Percentiles rank a stretch among this genome's conserved stretches.
These are phyloP conservation scores for Vitis riparia DNA, from an alignment of 164 flowering plant genomes.

Conservation along the genomic window DNA sequence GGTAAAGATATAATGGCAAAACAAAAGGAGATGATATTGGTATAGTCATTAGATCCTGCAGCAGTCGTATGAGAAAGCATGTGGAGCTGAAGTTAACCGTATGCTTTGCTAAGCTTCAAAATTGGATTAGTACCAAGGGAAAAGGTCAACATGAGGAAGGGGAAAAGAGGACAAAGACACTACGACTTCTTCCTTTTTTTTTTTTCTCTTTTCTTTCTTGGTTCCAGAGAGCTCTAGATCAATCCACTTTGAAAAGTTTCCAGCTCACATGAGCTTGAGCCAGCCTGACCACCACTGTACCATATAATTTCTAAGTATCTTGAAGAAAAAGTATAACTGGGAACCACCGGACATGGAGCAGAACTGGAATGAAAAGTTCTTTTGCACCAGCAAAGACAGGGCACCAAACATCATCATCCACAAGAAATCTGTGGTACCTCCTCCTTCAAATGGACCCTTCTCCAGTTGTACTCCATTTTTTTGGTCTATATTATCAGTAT, in stretches of 20 bases:
- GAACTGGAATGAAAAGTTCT: too few species aligned
- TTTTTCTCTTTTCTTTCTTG: too few species aligned
- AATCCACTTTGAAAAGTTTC: neutral
- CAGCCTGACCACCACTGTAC: neutral
- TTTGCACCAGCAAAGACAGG: slow-evolving; percentile 59
- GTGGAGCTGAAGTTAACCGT: too few species aligned
- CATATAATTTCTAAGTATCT: neutral
- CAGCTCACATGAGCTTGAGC: neutral
- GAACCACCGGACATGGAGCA: too few species aligned
- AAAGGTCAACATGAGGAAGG: neutral
- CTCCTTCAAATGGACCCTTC: slow-evolving; percentile 74
- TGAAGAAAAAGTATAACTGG: too few species aligned
- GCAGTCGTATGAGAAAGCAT: neutral
- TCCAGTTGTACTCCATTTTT: slow-evolving; percentile 93
- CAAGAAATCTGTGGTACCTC: slow-evolving; percentile 90
- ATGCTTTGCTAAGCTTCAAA: too few species aligned
- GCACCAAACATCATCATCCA: slow-evolving; percentile 98
- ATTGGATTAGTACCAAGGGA: neutral
- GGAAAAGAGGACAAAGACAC: too few species aligned
- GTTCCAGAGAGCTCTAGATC: too few species aligned
- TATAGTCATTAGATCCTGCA: slow-evolving; percentile 15
- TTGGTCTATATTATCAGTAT: slow-evolving; percentile 42
- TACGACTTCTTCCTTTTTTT: too few species aligned
- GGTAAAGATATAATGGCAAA: neutral
- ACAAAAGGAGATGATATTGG: neutral